phyloP scores from a whole-genome alignment of 169 alveolate species.

The Eimeria mitis region DNA sequence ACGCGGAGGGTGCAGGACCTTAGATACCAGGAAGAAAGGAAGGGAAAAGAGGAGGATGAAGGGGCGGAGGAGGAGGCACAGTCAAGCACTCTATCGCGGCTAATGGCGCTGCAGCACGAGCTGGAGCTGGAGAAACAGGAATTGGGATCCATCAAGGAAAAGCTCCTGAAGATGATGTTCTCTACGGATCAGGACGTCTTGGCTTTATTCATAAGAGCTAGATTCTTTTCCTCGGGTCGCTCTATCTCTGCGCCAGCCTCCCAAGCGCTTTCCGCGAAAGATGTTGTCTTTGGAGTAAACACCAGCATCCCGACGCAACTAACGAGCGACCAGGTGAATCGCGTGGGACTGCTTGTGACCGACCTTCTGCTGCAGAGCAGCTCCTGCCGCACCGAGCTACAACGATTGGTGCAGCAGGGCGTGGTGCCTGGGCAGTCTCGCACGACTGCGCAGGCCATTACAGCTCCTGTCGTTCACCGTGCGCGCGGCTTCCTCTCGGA shows the following conservation, averaged over 20 bases:
- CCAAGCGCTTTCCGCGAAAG: background rate
- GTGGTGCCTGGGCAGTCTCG: background rate
- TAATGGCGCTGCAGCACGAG: background rate
- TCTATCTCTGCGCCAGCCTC: background rate
- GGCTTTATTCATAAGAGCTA: background rate
- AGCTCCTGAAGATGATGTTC: background rate
- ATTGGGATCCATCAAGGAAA: background rate
- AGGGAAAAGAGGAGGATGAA: background rate
- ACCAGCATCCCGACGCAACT: background rate
- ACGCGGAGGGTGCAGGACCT: background rate
- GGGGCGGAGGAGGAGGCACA: background rate
- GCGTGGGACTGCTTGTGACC: background rate
- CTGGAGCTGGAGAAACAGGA: background rate
- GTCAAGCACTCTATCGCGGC: background rate
- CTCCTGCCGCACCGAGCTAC: background rate
- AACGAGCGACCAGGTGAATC: background rate
- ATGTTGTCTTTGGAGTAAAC: background rate
- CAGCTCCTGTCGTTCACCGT: background rate
- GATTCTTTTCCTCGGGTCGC: background rate
- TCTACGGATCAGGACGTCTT: background rate
- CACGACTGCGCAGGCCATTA: background rate
- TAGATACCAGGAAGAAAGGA: background rate
- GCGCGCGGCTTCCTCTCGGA: background rate
- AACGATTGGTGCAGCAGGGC: background rate
- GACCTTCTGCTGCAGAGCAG: background rate